phyloP scores from a whole-genome alignment of 352 stramenopile species.

The Phytopythium aichiense region DNA sequence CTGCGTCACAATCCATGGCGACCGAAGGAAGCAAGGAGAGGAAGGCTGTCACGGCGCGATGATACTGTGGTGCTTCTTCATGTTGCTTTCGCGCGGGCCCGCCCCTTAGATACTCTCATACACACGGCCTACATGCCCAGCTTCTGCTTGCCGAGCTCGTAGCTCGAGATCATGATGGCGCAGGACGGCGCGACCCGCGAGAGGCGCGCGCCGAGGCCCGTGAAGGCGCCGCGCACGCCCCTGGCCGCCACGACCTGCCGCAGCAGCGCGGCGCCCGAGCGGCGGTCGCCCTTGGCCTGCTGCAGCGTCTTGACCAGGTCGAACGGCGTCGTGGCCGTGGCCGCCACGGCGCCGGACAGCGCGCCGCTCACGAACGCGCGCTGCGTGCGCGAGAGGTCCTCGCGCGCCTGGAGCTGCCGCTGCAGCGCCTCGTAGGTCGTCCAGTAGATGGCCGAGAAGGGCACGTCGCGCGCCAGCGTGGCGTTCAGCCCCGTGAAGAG shows the following conservation, averaged over 20 bases:
- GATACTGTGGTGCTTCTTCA: neutral
- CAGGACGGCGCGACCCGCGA: constrained; percentile 71
- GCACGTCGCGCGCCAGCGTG: constrained; percentile 93
- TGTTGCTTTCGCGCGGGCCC: neutral
- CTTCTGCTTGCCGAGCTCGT: constrained; percentile 77
- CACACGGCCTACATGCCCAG: constrained; percentile 29
- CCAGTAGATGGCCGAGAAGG: constrained; percentile 96
- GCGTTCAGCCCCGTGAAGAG: constrained; percentile 86
- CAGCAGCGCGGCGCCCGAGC: constrained; percentile 37
- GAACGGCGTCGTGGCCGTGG: constrained; percentile 91
- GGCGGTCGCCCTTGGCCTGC: constrained; percentile 44
- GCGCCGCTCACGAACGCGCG: constrained; percentile 86
- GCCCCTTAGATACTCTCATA: constrained; percentile 5
- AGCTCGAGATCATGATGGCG: constrained; percentile 87
- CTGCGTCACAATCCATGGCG: no score
- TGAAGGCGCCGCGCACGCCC: constrained; percentile 52
- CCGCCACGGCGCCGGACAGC: constrained; percentile 82
- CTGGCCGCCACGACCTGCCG: constrained; percentile 44
- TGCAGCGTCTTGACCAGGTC: constrained; percentile 95
- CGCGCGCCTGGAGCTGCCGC: constrained; percentile 11
- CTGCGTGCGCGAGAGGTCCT: constrained; percentile 44
- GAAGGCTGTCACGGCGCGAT: neutral
- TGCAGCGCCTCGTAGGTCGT: constrained; percentile 86
- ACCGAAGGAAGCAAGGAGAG: no score
- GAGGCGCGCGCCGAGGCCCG: constrained; percentile 58